phyloP scores from a whole-genome alignment of 768 basidiomycete species.

The Filobasidium wieringae region DNA sequence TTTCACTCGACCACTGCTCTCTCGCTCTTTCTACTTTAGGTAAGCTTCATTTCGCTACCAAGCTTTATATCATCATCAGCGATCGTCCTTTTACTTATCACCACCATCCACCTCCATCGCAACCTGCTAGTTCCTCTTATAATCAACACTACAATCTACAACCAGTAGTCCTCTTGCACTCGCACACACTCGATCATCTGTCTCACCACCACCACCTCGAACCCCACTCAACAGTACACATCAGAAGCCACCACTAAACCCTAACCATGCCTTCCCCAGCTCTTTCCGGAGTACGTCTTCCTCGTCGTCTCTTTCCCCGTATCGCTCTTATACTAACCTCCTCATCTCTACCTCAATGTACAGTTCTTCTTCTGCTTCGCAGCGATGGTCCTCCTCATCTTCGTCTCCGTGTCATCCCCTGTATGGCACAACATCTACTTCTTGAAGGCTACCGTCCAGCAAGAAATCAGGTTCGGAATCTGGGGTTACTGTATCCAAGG shows the following conservation, averaged over 20 bases:
- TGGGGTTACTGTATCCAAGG: constrained; percentile 49
- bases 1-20: no score
- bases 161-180: background rate
- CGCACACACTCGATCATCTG: background rate
- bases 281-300: background rate
- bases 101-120: no score
- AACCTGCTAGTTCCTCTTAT: no score
- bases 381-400: constrained; percentile 49
- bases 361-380: constrained; percentile 55
- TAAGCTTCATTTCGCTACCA: no score
- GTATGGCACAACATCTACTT: constrained; percentile 64
- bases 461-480: constrained; percentile 53
- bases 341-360: background rate
- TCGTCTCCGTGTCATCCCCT: constrained; percentile 57
- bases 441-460: constrained; percentile 46
- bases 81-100: no score
- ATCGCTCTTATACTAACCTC: background rate
- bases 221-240: background rate
- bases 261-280: background rate
- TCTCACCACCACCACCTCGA: background rate
- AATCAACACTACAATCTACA: no score
- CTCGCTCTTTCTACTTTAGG: no score
- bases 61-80: no score
- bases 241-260: background rate
- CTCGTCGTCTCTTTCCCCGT: background rate